Conservation (phyloP, 202 grass and related monocot species). For the Miscanthus sacchariflorus region DNA sequence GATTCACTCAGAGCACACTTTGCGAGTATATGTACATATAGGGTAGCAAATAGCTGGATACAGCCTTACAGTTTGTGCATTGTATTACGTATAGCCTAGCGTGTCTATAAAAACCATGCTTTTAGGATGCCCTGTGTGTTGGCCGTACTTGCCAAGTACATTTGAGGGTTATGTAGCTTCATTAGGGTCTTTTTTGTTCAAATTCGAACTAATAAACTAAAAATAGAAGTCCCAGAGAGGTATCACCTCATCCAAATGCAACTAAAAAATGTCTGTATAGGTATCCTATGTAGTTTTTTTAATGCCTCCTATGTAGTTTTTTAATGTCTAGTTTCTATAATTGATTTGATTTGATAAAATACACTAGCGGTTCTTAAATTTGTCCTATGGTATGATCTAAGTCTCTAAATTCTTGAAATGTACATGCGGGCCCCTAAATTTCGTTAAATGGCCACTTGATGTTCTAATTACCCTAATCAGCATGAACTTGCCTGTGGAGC, state of each 20-base stretch:
- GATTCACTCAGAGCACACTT: not conserved
- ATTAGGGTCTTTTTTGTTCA: not conserved
- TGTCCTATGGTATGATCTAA: not conserved
- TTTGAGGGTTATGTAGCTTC: not conserved
- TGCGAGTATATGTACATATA: not conserved
- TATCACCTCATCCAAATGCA: not conserved
- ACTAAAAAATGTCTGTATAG: not conserved
- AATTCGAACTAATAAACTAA: not conserved
- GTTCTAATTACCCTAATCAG: not conserved
- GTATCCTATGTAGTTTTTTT: not conserved
- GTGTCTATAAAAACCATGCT: not conserved
- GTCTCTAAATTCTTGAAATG: not conserved
- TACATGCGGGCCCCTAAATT: not conserved
- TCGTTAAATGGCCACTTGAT: not conserved
- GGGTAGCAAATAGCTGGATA: not conserved
- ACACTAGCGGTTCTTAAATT: not conserved
- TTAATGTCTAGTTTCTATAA: not conserved
- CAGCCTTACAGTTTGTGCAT: not conserved
- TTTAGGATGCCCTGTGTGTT: not conserved
- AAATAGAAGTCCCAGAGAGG: not conserved
- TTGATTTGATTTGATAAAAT: not conserved
- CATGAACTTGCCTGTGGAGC: not conserved
- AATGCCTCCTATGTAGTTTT: no score
- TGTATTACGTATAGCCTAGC: not conserved
- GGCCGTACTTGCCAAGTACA: not conserved